Evolutionary conservation across 192 early-diverging fungal species (phyloP), one percentile per base, ranked within the genome.

Genomic region (Spinellus fusiger): DNA sequence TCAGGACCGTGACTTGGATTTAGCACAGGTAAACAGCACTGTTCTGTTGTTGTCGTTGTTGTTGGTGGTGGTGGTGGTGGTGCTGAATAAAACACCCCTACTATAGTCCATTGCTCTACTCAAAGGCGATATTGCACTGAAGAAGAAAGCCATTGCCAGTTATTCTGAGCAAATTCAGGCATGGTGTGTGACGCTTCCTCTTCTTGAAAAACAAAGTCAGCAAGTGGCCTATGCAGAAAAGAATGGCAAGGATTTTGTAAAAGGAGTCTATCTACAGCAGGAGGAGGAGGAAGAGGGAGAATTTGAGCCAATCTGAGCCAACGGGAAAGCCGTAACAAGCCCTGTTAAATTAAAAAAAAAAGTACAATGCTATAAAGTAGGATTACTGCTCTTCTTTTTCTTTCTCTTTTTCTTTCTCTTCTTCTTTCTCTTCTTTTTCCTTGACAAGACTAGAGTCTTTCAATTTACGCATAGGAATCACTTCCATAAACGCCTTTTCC

Each of bases 391-490:
- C 47, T 2, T 37, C 49, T 0, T 66, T 38, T 0, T 31, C 54
- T 1, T 62, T 46, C 0, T 50, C 55, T 3, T 48, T 54, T 25
- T 61, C 59, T 5, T 31, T 16, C 9, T 59, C 22, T 0, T 47
- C 37, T 9, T 57, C 23, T 46, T 62, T 51, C 15, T 49, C 46
- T 8, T 20, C 38, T 0, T 26, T 28, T 13, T 64, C 49, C 50
- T 61, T 54, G 26, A 49, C 13, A 16, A 51, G 13, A 2, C n/a
- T 51, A 26, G 66, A 77, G 5, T 82, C 73, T 46, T 86, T 79
- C 52, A 90, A 70, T 73, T 98, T 98, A 31, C 96, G 86, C 52
- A 83, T 78, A 34, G 96, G 96, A 46, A 99, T 90, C n/a, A 90
- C 86, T n/a, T 89, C 86, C 62, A 90, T 20, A 66, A 99, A 92